Base-by-base conservation (phyloP, 495 filamentous ascomycete species). In the Trichoderma gamsii region DNA sequence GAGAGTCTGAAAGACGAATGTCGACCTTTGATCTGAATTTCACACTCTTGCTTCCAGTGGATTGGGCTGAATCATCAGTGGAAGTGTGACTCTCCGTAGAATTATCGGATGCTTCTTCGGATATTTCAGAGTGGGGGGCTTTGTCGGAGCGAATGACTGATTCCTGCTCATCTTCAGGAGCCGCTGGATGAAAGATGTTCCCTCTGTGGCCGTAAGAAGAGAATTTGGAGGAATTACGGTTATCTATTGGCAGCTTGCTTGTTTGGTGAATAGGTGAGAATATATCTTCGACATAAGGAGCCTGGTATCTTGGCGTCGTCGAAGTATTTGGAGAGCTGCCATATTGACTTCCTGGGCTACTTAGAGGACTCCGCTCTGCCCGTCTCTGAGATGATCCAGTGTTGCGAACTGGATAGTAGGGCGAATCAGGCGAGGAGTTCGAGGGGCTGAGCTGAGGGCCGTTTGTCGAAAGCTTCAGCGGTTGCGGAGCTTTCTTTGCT, bases 1-100 rank as follows among this genome's bases (percentile, higher is more conserved):
- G 63, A 15, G 63, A 65, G 8, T 44, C 41, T 25, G 63, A 65
- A 12, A 41, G 32, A 9, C 63, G 35, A 25, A 65, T 27, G 15
- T 44, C 63, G 25, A 65, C 63, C 16, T 44, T 65, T 1, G 15
- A 12, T n/a, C 27, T 65, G 15, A 65, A 65, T 32, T 65, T 65
- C 4, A 65, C 63, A 23, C 29, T 32, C 27, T 65, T 65, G 63
- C 63, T 65, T 41, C 63, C 52, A 4, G 23, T 29, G 7, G 52
- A 61, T 1, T 32, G 52, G 1, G 52, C 5, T 18, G 63, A 65
- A 21, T 21, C 35, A 18, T 41, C 7, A 1, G 29, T 41, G 32
- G 41, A 41, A 65, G 35, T 18, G 27, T 23, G 35, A 7, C 63
- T 32, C 7, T 65, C 63, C 2, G 52, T 29, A 29, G 52, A 61